These are phyloP conservation scores for Citrus medica DNA, from an alignment of 345 rosid species.

Conservation along the genomic window DNA sequence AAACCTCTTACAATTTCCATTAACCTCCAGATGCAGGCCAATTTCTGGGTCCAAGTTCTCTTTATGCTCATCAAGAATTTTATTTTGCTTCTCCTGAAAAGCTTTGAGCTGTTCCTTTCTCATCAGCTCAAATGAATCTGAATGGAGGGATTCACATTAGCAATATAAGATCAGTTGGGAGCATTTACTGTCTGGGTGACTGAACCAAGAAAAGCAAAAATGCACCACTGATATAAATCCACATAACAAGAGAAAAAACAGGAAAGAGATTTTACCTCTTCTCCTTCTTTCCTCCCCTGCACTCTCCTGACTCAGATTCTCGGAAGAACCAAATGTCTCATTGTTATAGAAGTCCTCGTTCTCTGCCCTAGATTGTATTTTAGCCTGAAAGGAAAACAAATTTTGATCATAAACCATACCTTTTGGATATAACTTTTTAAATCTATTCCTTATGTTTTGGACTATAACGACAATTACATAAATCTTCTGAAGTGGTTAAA, in stretches of 20 bases:
- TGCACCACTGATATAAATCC: neutral
- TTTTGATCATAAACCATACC: neutral
- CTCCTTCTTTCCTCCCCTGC: constrained; percentile 20
- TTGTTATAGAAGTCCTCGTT: constrained; percentile 11
- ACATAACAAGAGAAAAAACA: neutral
- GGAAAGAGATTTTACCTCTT: constrained; percentile 20
- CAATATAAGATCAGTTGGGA: neutral
- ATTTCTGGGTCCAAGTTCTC: constrained; percentile 25
- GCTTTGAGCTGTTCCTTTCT: constrained; percentile 23
- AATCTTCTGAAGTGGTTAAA: neutral
- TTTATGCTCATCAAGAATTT: constrained; percentile 10
- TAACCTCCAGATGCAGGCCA: neutral
- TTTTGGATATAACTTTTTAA: neutral
- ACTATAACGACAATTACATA: neutral
- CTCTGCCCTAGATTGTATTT: constrained; percentile 12
- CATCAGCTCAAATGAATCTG: constrained; percentile 25
- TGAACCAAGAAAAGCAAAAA: neutral
- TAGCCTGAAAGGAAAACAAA: constrained; percentile 18
- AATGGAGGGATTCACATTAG: neutral
- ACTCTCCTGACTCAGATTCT: constrained; percentile 12
- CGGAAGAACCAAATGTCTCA: constrained; percentile 19
- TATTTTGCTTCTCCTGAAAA: constrained; percentile 18
- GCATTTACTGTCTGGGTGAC: neutral
- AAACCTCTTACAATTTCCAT: constrained; percentile 3
- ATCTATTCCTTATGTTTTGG: neutral